These are phyloP conservation scores for Saccharum spontaneum DNA, from an alignment of 176 grass and related monocot genomes.

Conservation along the genomic window DNA sequence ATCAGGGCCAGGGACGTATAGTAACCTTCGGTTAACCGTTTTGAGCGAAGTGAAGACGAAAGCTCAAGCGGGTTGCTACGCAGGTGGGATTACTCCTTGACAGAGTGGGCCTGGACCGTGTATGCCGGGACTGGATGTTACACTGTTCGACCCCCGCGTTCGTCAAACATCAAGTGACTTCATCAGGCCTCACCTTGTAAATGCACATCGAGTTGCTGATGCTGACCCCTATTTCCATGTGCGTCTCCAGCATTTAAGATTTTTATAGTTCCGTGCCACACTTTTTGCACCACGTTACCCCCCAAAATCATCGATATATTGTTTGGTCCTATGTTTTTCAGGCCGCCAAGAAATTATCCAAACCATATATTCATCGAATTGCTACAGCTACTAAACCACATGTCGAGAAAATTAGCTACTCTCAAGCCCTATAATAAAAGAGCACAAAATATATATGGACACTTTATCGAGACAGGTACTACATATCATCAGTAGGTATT, in stretches of 20 bases:
- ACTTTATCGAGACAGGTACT: no score
- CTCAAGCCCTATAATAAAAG: constrained; percentile 59
- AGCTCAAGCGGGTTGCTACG: no score
- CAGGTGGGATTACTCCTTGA: no score
- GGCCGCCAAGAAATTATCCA: constrained; percentile 68
- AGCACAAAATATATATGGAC: no score
- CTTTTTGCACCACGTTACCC: neutral
- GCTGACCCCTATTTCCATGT: constrained; percentile 84
- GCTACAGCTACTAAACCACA: constrained; percentile 68
- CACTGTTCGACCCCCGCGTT: neutral
- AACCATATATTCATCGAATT: constrained; percentile 81
- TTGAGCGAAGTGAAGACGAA: no score
- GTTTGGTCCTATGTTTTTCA: constrained; percentile 30
- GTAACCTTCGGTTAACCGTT: no score
- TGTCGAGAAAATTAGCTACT: constrained; percentile 55
- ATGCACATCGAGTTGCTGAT: constrained; percentile 39
- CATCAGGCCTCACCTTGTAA: constrained; percentile 52
- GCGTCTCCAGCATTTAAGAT: neutral
- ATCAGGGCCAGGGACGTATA: no score
- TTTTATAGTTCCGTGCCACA: neutral
- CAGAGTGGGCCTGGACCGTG: no score
- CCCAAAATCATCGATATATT: neutral
- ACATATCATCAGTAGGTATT: no score
- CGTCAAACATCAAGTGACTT: constrained; percentile 64
- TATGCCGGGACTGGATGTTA: no score